A percentile compares a stretch with the other conserved stretches of the same genome.
phyloP scores from a whole-genome alignment of 2,329 filamentous ascomycete genomes.

The Aureobasidium sp. region DNA sequence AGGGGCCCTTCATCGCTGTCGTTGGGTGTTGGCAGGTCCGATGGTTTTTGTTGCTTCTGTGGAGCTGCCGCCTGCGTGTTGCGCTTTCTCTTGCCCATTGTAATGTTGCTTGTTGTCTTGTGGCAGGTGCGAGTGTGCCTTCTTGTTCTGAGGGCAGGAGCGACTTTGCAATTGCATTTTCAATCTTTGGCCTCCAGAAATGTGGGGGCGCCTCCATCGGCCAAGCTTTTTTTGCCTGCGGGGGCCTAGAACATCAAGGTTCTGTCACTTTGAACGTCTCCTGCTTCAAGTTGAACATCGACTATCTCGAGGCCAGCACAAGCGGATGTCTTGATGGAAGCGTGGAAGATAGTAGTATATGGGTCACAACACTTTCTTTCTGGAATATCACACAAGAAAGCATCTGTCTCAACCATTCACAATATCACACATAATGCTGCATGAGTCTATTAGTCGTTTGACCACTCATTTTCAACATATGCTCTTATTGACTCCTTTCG shows the following conservation, averaged over 20 bases:
- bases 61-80: not conserved
- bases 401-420: no score
- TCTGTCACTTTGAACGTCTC: not conserved
- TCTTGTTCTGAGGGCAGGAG: not conserved
- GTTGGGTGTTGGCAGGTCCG: not conserved
- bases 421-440: no score
- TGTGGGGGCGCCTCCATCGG: not conserved
- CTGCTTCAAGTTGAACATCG: not conserved
- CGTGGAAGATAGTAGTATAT: no score
- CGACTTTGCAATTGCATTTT: not conserved
- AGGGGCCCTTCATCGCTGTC: not conserved
- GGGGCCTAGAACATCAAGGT: not conserved
- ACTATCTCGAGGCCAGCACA: not conserved
- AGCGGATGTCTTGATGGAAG: no score
- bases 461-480: no score
- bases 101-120: not conserved
- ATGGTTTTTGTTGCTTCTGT: constrained; percentile 4
- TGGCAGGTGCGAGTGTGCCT: not conserved
- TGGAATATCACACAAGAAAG: no score
- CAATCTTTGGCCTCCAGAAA: not conserved
- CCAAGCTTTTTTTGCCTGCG: constrained; percentile 1
- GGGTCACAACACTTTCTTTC: no score
- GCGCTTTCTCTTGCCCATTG: constrained; percentile 16
- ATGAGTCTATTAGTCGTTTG: no score
- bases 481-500: no score